Evolutionary conservation across 129 eudicot genomes (phyloP).

Genomic region (Ambrosia artemisiifolia): DNA sequence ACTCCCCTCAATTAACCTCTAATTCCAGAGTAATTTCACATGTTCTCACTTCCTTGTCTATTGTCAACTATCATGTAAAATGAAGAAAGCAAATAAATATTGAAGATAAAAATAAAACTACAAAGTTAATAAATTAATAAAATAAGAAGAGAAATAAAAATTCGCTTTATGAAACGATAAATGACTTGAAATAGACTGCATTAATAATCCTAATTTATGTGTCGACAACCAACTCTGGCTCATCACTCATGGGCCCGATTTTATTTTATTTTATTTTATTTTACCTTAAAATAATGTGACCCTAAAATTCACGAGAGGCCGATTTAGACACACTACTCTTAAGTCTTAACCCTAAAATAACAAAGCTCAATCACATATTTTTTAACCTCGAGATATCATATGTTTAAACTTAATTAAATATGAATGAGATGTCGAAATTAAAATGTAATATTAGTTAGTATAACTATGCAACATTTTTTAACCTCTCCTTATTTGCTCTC

Average conservation of each 20-base stretch:
- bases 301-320: neutral
- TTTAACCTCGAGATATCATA: too few species aligned
- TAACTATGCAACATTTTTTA: too few species aligned
- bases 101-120: too few species aligned
- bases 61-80: too few species aligned
- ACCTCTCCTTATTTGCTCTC: too few species aligned
- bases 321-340: neutral
- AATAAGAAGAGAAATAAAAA: neutral
- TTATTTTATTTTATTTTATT: neutral
- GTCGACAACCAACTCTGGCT: neutral
- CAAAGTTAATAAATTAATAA: neutral
- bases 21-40: constrained; percentile 9
- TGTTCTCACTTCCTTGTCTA: too few species aligned
- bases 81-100: too few species aligned
- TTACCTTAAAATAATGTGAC: neutral
- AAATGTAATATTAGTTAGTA: too few species aligned
- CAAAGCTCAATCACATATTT: too few species aligned
- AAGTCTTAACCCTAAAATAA: too few species aligned
- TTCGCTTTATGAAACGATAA: neutral
- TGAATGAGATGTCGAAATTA: too few species aligned
- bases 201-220: neutral
- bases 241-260: neutral
- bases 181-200: neutral
- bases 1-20: constrained; percentile 43
- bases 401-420: too few species aligned